These are phyloP conservation scores for Lophiostoma macrostomum DNA, from an alignment of 495 filamentous ascomycete genomes.

Conservation along the genomic window DNA sequence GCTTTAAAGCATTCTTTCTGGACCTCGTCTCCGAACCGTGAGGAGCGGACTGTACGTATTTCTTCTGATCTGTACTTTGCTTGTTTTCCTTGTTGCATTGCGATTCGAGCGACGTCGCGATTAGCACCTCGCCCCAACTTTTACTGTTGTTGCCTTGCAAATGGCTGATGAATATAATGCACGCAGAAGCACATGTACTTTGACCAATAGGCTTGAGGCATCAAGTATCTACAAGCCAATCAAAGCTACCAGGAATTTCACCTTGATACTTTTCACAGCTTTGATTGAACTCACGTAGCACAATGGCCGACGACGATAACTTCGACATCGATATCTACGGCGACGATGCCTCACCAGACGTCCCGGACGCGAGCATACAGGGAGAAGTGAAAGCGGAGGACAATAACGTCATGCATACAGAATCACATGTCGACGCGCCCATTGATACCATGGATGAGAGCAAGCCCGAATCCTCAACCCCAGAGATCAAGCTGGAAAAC, in stretches of 20 bases:
- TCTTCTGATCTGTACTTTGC: conserved; percentile 19
- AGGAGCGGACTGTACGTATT: conserved; percentile 34
- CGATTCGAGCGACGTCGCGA: conserved; percentile 10
- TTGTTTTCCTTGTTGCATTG: neutral
- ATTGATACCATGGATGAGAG: neutral
- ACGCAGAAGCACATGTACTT: conserved; percentile 32
- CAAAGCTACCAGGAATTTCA: conserved; percentile 12
- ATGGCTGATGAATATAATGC: conserved; percentile 21
- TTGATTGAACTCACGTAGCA: conserved; percentile 33
- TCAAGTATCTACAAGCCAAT: conserved; percentile 35
- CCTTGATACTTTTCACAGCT: conserved; percentile 2
- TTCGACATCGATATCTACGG: conserved; percentile 99
- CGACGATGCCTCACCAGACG: conserved; percentile 58
- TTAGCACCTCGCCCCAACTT: neutral
- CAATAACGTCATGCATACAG: conserved; percentile 17
- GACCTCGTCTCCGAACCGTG: conserved; percentile 6
- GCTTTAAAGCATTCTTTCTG: conserved; percentile 19
- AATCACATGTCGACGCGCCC: conserved; percentile 15
- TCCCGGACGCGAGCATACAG: conserved; percentile 36
- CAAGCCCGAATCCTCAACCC: conserved; percentile 3
- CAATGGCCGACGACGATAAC: conserved; percentile 84
- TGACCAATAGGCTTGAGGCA: conserved; percentile 23
- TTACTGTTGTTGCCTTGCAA: conserved; percentile 6
- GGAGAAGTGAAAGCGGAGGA: conserved; percentile 22
- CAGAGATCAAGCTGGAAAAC: conserved; percentile 36